These are phyloP conservation scores for Warburgia ugandensis DNA, from an alignment of 164 flowering plant species.

Conservation along the genomic window DNA sequence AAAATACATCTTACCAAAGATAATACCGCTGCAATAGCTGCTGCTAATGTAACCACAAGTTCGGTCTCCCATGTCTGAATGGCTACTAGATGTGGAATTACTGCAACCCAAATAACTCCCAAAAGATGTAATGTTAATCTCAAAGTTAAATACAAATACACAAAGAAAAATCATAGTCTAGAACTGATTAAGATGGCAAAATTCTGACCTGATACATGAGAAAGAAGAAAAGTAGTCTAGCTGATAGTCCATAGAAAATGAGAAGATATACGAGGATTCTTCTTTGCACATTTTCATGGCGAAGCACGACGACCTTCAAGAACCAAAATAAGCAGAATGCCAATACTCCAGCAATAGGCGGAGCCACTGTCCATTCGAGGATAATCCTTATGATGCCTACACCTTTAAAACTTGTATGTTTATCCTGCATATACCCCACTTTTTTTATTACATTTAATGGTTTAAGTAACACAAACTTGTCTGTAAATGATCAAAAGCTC, in stretches of 20 bases:
- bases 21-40: conserved; percentile 17
- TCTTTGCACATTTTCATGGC: conserved; percentile 19
- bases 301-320: conserved; percentile 16
- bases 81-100: conserved; percentile 5
- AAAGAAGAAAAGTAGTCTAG: conserved; percentile 25
- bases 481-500: too few species aligned
- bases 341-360: conserved; percentile 9
- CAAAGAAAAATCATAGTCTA: background rate
- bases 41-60: conserved; percentile 16
- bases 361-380: conserved; percentile 25
- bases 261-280: conserved; percentile 20
- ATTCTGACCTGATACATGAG: conserved; percentile 19
- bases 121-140: background rate
- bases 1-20: conserved; percentile 18
- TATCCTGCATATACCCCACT: conserved; percentile 11
- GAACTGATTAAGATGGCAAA: background rate
- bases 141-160: background rate
- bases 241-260: conserved; percentile 19
- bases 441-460: background rate
- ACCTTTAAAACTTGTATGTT: conserved; percentile 11
- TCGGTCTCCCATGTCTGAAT: conserved; percentile 8
- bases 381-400: conserved; percentile 17
- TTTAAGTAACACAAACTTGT: too few species aligned
- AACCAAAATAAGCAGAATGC: conserved; percentile 16
- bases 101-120: conserved; percentile 1